phyloP scores from a whole-genome alignment of 176 grass and related monocot species.

The Triticum turgidum region DNA sequence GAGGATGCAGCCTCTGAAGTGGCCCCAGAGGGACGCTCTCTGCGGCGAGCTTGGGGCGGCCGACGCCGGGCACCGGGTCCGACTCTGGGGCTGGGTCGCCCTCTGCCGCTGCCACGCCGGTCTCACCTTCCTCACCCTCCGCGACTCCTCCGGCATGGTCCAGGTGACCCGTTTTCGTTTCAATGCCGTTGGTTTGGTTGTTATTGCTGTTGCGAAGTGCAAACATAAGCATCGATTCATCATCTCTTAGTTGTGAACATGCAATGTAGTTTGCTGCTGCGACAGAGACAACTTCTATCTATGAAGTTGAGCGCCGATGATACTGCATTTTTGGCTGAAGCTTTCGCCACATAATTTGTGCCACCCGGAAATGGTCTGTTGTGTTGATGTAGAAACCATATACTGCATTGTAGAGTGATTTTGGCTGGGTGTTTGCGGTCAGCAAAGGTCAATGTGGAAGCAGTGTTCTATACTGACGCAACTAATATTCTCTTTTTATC shows the following conservation, averaged over 20 bases:
- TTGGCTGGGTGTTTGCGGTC: background rate
- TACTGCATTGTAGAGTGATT: background rate
- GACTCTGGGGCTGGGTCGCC: constrained; percentile 93
- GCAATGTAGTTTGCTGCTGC: background rate
- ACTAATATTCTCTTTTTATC: background rate
- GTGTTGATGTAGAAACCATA: background rate
- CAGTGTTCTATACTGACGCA: background rate
- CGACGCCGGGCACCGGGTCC: constrained; percentile 67
- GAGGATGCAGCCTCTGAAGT: constrained; percentile 52
- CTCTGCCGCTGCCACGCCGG: constrained; percentile 74
- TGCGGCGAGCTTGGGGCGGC: constrained; percentile 60
- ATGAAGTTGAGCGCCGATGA: background rate
- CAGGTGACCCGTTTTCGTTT: constrained; percentile 42
- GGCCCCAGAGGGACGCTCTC: constrained; percentile 57
- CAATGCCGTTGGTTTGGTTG: background rate
- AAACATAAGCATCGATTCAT: background rate
- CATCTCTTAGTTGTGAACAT: background rate
- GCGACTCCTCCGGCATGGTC: constrained; percentile 73
- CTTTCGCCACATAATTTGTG: background rate
- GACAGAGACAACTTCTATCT: background rate
- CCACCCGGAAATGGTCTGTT: background rate
- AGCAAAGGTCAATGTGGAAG: background rate
- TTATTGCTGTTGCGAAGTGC: background rate
- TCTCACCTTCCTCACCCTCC: constrained; percentile 82
- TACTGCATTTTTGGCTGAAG: background rate